Evolutionary conservation across 371 early-diverging fungal species (phyloP).

Genomic region (Scutellospora calospora): DNA sequence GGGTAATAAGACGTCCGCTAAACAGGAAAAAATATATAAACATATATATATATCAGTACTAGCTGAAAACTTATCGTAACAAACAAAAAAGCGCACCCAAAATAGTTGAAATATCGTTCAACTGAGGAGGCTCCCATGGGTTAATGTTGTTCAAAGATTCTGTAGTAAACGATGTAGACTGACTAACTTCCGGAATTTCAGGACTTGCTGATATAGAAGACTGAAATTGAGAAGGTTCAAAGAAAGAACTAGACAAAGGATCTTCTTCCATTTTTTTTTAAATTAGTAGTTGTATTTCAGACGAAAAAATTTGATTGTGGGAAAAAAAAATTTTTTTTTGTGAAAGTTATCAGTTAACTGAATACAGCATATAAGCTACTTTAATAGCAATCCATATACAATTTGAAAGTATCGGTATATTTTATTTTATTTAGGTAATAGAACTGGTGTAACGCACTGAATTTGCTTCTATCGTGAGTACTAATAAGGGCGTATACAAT

Average conservation of each 20-base stretch:
- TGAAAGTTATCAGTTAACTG: no score
- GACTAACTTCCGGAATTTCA: not conserved
- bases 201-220: not conserved
- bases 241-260: slow-evolving; percentile 1
- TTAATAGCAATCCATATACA: no score
- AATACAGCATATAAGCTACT: no score
- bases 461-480: no score
- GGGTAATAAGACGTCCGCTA: slow-evolving; percentile 37
- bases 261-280: slow-evolving; percentile 24
- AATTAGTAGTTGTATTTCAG: no score
- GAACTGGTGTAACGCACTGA: no score
- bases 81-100: slow-evolving; percentile 18
- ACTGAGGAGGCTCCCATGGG: slow-evolving; percentile 39
- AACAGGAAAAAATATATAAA: not conserved
- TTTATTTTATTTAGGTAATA: no score
- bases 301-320: no score
- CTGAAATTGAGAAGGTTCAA: not conserved
- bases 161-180: not conserved
- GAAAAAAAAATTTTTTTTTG: no score
- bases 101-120: slow-evolving; percentile 22
- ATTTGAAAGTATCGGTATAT: no score
- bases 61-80: not conserved
- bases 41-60: not conserved
- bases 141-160: slow-evolving; percentile 25
- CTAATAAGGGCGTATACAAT: no score